Conservation (phyloP, 306 rosid species). For the Delonix regia region DNA sequence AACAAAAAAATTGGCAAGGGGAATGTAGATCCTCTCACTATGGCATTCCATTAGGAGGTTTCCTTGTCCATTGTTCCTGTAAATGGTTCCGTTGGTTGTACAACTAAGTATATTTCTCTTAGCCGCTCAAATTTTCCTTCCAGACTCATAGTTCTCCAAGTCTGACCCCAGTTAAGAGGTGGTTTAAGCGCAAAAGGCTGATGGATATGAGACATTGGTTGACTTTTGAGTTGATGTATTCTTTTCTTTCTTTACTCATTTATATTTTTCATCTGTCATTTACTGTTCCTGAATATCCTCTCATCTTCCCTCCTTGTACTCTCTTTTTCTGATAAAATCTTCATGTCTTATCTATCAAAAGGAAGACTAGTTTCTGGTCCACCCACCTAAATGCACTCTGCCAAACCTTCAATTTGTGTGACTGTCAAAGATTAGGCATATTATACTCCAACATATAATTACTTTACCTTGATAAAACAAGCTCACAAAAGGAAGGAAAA, state of each 20-base stretch:
- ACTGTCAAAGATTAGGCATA: conserved; percentile 14
- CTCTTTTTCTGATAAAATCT: background rate
- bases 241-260: too few relatives aligned
- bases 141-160: conserved; percentile 31
- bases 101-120: conserved; percentile 29
- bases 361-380: background rate
- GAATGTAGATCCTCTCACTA: conserved; percentile 26
- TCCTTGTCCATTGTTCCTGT: conserved; percentile 34
- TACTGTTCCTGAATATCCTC: conserved; percentile 14
- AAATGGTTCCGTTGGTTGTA: conserved; percentile 14
- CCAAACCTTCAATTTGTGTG: conserved; percentile 4
- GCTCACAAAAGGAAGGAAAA: conserved; percentile 87
- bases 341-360: background rate
- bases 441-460: background rate
- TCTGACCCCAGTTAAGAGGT: conserved; percentile 13
- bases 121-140: conserved; percentile 17
- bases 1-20: conserved; percentile 43
- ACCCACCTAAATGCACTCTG: background rate
- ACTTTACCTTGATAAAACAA: conserved; percentile 81
- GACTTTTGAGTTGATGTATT: too few relatives aligned
- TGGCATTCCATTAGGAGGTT: conserved; percentile 16
- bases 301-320: background rate
- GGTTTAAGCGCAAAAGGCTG: conserved; percentile 14
- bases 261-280: too few relatives aligned
- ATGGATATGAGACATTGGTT: background rate